Conservation (phyloP, 495 filamentous ascomycete species). For the Neurospora sp. region DNA sequence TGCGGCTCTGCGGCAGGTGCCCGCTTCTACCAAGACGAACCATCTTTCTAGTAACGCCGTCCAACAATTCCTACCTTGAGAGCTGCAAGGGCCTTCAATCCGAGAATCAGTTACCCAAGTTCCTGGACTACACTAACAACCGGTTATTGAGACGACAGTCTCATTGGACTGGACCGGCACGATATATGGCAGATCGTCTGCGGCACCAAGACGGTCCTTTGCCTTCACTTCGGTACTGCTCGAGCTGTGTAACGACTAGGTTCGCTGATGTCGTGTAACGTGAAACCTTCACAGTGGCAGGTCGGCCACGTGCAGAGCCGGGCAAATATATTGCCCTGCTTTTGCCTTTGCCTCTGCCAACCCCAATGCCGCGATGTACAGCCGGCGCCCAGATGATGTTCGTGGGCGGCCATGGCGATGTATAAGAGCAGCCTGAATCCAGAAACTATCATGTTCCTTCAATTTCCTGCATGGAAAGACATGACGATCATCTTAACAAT, state of each 20-base stretch:
- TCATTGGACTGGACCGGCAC: neutral
- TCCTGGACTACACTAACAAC: neutral
- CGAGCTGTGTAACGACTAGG: neutral
- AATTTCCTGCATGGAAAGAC: neutral
- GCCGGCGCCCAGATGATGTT: neutral
- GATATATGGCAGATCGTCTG: neutral
- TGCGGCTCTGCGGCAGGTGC: neutral
- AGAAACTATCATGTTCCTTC: neutral
- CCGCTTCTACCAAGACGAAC: neutral
- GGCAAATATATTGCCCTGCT: neutral
- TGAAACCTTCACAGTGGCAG: neutral
- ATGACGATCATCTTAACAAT: neutral
- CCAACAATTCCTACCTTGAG: neutral
- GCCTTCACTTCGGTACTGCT: neutral
- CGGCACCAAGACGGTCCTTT: too few relatives aligned
- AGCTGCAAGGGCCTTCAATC: neutral
- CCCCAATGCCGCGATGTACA: neutral
- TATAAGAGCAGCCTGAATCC: neutral
- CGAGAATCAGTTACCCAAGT: neutral
- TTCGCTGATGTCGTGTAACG: neutral
- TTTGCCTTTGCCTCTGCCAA: neutral
- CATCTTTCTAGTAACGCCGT: neutral
- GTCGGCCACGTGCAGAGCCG: neutral
- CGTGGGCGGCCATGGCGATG: neutral
- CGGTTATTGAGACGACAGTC: neutral